phyloP scores from a whole-genome alignment of 192 early-diverging fungal species.

The Allomyces javanicus region DNA sequence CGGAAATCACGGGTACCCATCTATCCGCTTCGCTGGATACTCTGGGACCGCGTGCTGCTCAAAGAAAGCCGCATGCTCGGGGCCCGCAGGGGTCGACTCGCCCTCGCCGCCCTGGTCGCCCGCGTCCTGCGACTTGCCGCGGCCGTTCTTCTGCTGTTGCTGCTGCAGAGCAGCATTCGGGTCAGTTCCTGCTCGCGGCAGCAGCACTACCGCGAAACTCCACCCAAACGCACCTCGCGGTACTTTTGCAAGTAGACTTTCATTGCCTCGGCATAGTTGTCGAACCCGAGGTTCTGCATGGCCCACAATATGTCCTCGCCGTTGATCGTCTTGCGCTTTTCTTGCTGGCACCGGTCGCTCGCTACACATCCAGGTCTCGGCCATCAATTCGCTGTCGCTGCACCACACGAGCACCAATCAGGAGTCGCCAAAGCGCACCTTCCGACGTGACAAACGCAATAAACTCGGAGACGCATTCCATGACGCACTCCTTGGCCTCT shows the following conservation, averaged over 20 bases:
- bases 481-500: constrained; percentile 89
- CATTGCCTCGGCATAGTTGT: constrained; percentile 79
- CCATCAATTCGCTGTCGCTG: not conserved
- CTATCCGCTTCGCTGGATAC: too few species aligned
- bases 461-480: constrained; percentile 97
- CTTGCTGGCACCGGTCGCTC: constrained; percentile 76
- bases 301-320: constrained; percentile 98
- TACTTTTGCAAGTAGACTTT: constrained; percentile 80
- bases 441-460: constrained; percentile 96
- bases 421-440: constrained; percentile 18
- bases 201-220: not conserved
- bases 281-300: constrained; percentile 92
- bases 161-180: too few species aligned
- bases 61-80: too few species aligned
- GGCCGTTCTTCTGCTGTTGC: too few species aligned
- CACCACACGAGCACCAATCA: not conserved
- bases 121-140: too few species aligned
- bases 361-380: constrained; percentile 22
- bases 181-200: too few species aligned
- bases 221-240: constrained; percentile 38
- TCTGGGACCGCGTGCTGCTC: too few species aligned
- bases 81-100: too few species aligned
- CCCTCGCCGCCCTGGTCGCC: too few species aligned
- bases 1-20: too few species aligned
- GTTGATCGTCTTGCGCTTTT: constrained; percentile 95